These are phyloP conservation scores for Beta corolliflora DNA, from an alignment of 179 eudicot species.

Conservation along the genomic window DNA sequence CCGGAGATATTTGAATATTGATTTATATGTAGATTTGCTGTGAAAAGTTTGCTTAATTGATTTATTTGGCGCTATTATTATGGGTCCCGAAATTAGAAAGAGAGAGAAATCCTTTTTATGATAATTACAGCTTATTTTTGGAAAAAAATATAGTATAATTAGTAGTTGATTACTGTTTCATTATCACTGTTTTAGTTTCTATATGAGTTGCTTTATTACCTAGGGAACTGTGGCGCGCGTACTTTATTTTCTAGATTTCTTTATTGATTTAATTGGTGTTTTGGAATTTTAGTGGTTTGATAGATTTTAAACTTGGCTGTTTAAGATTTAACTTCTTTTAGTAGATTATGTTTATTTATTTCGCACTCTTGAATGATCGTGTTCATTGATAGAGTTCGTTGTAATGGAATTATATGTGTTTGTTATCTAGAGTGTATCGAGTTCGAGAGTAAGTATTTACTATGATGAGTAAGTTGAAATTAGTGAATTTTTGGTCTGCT, in stretches of 20 bases:
- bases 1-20: not conserved
- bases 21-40: not conserved
- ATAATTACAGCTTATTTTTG: no score
- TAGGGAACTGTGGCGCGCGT: not conserved
- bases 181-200: not conserved
- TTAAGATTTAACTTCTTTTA: not conserved
- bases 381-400: not conserved
- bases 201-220: not conserved
- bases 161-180: constrained; percentile 4
- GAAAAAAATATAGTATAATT: no score
- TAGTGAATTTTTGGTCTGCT: not conserved
- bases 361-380: not conserved
- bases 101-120: not conserved
- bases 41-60: not conserved
- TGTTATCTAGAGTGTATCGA: not conserved
- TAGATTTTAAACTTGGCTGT: not conserved
- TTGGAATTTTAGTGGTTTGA: not conserved
- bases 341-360: not conserved
- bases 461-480: not conserved
- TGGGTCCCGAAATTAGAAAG: not conserved
- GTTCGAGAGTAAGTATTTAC: not conserved
- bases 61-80: not conserved
- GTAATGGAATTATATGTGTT: not conserved
- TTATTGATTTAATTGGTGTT: not conserved
- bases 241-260: not conserved